These are phyloP conservation scores for Podospora australis DNA, from an alignment of 495 filamentous ascomycete genomes.

Conservation along the genomic window DNA sequence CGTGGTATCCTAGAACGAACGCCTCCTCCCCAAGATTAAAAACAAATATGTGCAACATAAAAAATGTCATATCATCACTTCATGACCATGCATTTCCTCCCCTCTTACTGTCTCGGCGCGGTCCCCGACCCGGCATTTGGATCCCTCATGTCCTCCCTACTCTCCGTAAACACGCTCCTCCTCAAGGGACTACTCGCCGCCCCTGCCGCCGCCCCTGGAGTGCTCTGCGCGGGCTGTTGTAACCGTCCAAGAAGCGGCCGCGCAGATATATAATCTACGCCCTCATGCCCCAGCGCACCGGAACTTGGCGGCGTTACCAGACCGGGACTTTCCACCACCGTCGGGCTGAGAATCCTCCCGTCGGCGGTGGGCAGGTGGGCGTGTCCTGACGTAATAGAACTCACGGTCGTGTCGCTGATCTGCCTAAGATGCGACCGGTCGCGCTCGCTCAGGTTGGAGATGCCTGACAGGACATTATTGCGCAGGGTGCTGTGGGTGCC, in stretches of 20 bases:
- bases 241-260: conserved; percentile 2
- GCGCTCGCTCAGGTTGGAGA: conserved; percentile 38
- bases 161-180: conserved; percentile 16
- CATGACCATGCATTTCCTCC: too few species aligned
- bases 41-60: too few species aligned
- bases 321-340: conserved; percentile 1
- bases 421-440: conserved; percentile 41
- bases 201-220: too few species aligned
- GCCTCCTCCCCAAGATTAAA: too few species aligned
- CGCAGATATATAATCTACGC: conserved; percentile 5
- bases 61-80: too few species aligned
- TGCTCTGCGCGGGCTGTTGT: conserved; percentile 1
- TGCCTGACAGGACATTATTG: conserved; percentile 28
- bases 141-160: conserved; percentile 7
- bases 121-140: not conserved
- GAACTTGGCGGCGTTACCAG: conserved; percentile 10
- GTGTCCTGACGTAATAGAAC: conserved; percentile 21
- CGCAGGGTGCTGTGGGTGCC: conserved; percentile 2
- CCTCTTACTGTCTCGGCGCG: not conserved
- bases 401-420: conserved; percentile 39
- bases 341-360: conserved; percentile 1
- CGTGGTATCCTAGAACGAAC: too few species aligned
- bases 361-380: not conserved
- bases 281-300: conserved; percentile 1
- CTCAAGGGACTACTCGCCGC: conserved; percentile 8